Conservation (phyloP, 306 rosid genomes). For the Parietaria judaica region DNA sequence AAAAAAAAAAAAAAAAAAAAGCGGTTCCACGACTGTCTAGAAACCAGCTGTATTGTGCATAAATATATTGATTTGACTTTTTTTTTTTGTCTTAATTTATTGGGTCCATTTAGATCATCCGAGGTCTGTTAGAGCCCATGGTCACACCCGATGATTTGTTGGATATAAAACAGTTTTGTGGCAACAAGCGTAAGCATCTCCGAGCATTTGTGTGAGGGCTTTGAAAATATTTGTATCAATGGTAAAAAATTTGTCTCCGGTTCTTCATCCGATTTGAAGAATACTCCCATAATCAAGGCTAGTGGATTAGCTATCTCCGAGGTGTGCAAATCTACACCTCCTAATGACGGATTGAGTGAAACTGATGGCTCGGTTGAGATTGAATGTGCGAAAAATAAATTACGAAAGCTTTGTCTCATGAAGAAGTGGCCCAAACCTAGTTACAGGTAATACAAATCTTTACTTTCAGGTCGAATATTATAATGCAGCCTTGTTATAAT, state of each 20-base stretch:
- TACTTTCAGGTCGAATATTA: not conserved
- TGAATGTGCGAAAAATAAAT: slow-evolving; percentile 44
- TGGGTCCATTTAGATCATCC: slow-evolving; percentile 32
- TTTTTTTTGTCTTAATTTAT: too few relatives aligned
- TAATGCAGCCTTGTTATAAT: not conserved
- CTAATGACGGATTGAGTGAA: not conserved
- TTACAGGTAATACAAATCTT: slow-evolving; percentile 36
- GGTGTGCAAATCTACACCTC: slow-evolving; percentile 18
- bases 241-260: slow-evolving; percentile 43
- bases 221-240: slow-evolving; percentile 42
- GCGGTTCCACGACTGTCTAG: too few relatives aligned
- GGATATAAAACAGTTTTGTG: slow-evolving; percentile 45
- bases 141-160: slow-evolving; percentile 41
- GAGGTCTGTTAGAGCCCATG: slow-evolving; percentile 60
- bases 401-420: slow-evolving; percentile 40
- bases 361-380: slow-evolving; percentile 34
- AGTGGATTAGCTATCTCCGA: slow-evolving; percentile 48
- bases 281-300: slow-evolving; percentile 58
- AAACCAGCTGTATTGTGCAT: too few relatives aligned
- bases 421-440: slow-evolving; percentile 56
- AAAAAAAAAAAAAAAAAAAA: too few relatives aligned
- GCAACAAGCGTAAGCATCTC: slow-evolving; percentile 57
- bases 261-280: slow-evolving; percentile 43
- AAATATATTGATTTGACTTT: too few relatives aligned
- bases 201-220: slow-evolving; percentile 25